phyloP scores from a whole-genome alignment of 2,329 filamentous ascomycete genomes.

The Stagonosporopsis tanaceti region DNA sequence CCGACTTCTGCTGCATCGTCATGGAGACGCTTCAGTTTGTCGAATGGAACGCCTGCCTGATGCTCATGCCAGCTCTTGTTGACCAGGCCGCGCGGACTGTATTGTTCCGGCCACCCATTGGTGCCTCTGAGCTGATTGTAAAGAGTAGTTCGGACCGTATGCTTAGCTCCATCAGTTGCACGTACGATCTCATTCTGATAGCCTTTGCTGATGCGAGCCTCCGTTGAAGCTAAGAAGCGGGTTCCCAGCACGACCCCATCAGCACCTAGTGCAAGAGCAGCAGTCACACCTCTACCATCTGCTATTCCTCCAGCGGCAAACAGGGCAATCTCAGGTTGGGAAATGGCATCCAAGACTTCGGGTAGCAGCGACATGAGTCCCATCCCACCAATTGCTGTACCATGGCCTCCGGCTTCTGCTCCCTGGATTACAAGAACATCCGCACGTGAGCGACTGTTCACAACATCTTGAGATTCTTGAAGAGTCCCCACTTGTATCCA shows the following conservation, averaged over 20 bases:
- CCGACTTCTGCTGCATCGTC: slow-evolving; percentile 58
- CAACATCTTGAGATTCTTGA: slow-evolving; percentile 59
- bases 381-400: slow-evolving; percentile 53
- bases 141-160: slow-evolving; percentile 55
- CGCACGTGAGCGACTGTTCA: slow-evolving; percentile 53
- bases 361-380: slow-evolving; percentile 65
- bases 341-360: slow-evolving; percentile 58
- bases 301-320: slow-evolving; percentile 67
- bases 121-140: slow-evolving; percentile 64
- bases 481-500: slow-evolving; percentile 70
- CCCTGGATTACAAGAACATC: slow-evolving; percentile 69
- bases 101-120: slow-evolving; percentile 61
- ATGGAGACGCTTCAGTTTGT: slow-evolving; percentile 54
- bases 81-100: slow-evolving; percentile 63
- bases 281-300: slow-evolving; percentile 64
- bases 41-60: slow-evolving; percentile 47
- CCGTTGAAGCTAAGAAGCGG: slow-evolving; percentile 63
- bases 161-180: slow-evolving; percentile 57
- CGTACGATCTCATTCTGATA: slow-evolving; percentile 56
- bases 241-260: slow-evolving; percentile 67
- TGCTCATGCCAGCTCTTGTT: slow-evolving; percentile 61
- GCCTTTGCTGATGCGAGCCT: slow-evolving; percentile 54
- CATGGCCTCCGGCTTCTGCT: slow-evolving; percentile 69
- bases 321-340: slow-evolving; percentile 35
- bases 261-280: slow-evolving; percentile 62